Percentiles rank a stretch among this genome's conserved stretches.
Conservation (phyloP, 129 eudicot species). For the carrot (Daucus carota) region DH1_v3.0 NC_030387.2:9469501-9470000, state of each 20-base stretch:
- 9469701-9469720: constrained; percentile 69
- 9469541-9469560: neutral
- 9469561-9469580: neutral
- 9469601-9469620: neutral
- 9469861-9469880: constrained; percentile 81
- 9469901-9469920: neutral
- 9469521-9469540: neutral
- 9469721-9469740: constrained; percentile 67
- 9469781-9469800: constrained; percentile 19
- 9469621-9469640: neutral
- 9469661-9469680: constrained; percentile 12
- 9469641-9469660: neutral
- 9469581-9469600: neutral
- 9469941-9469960: neutral
- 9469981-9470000: too few species aligned
- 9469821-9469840: constrained; percentile 16
- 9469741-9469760: constrained; percentile 78
- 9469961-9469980: too few species aligned
- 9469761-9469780: constrained; percentile 40
- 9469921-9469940: neutral
- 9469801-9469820: constrained; percentile 22
- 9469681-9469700: constrained; percentile 52
- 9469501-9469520: neutral
- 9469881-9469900: constrained; percentile 59
- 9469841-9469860: constrained; percentile 19